Evolutionary conservation across 257 asterid genomes (phyloP).

Genomic region (Nicotiana tomentosiformis): DNA sequence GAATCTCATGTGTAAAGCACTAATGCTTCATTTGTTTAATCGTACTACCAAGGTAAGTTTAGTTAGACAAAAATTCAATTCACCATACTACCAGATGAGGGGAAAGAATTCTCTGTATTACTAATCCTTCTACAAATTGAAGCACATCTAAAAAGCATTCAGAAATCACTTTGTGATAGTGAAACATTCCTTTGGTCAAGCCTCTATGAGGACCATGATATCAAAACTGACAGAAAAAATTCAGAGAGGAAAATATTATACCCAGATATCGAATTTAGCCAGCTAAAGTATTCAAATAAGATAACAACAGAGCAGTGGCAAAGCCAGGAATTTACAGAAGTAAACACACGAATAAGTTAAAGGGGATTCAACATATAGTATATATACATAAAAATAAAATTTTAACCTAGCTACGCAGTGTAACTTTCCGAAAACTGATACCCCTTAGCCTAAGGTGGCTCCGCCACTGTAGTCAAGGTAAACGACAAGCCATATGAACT

Average conservation of each 20-base stretch:
- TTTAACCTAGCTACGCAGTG: too few species aligned
- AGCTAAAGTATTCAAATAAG: neutral
- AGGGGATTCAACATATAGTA: too few species aligned
- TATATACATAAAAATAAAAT: too few species aligned
- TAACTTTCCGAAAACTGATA: too few species aligned
- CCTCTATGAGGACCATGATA: neutral
- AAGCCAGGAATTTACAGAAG: too few species aligned
- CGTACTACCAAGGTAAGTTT: neutral
- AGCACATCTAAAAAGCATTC: neutral
- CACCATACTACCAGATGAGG: neutral
- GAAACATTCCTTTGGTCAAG: neutral
- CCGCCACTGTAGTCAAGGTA: neutral
- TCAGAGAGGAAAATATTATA: neutral
- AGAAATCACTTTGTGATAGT: neutral
- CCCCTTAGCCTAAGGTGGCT: too few species aligned
- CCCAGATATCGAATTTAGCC: neutral
- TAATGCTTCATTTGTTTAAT: neutral
- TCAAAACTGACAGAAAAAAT: neutral
- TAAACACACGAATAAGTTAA: too few species aligned
- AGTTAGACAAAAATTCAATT: neutral
- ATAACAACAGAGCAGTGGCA: too few species aligned
- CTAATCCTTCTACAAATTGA: neutral
- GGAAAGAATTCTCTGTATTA: neutral
- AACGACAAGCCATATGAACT: neutral
- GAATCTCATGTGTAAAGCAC: neutral